Evolutionary conservation across 225 moss, liverwort and hornwort genomes (phyloP), one percentile per base, ranked within the genome.

Genomic region (Marchantia paleacea): DNA sequence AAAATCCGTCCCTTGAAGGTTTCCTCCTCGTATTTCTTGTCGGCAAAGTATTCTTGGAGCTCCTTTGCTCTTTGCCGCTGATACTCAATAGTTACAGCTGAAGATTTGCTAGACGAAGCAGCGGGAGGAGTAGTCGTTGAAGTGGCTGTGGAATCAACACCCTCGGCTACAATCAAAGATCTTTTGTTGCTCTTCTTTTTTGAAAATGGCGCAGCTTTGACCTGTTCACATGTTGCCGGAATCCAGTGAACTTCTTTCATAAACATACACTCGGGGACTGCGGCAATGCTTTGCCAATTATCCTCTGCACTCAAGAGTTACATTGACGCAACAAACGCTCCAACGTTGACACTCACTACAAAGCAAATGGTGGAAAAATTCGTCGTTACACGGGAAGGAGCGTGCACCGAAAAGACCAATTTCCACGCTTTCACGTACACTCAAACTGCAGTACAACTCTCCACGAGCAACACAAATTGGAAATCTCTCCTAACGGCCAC

Each of bases 1-100:
- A 99, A 95, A 70, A 95, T 90, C 7, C 99, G 89, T 48, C 90
- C 87, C 30, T 90, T 87, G 22, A 87, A 83, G 50, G 89, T 82
- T 80, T 95, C 80, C 30, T 99, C 91, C 84, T 99, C 99, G 61
- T 82, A 99, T 85, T 94, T 95, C 86, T 85, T 94, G 71, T 95
- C 95, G 77, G 92, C 80, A 83, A 99, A 94, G 79, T 92, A 99
- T 13, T 94, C 92, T 85, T 94, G 99, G 67, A 99, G 86, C 82
- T 95, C 99, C 91, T 99, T 99, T 5, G 99, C 99, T 77, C 91
- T 91, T 91, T 95, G 99, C 79, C 99, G 83, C 86, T 99, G 99
- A 69, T 90, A 99, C 85, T 99, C 99, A 49, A 99, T 94, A 76
- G 92, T 99, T 51, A 91, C 90, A 22, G 82, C 89, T 12, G 85